Conservation (phyloP, 2,329 filamentous ascomycete genomes). For the Phaeosphaeriaceae sp. region DNA sequence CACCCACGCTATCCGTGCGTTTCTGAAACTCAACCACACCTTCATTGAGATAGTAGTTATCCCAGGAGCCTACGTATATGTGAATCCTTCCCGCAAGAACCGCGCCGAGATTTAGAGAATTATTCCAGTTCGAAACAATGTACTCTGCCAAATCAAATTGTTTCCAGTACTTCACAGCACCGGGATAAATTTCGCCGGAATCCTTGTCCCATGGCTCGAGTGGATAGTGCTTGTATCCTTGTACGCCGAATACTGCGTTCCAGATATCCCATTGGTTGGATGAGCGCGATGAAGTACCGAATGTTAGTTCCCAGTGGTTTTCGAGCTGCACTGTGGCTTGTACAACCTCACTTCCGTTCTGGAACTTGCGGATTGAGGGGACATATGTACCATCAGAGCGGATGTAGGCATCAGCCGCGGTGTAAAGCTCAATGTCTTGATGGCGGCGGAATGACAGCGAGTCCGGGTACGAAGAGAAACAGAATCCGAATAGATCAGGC, state of each 20-base stretch:
- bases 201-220: slow-evolving; percentile 51
- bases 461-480: slow-evolving; percentile 49
- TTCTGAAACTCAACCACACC: slow-evolving; percentile 46
- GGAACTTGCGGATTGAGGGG: slow-evolving; percentile 37
- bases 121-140: slow-evolving; percentile 43
- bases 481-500: slow-evolving; percentile 48
- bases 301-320: slow-evolving; percentile 49
- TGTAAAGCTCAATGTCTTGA: slow-evolving; percentile 47
- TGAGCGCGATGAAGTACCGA: slow-evolving; percentile 44
- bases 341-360: slow-evolving; percentile 34
- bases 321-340: slow-evolving; percentile 38
- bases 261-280: slow-evolving; percentile 48
- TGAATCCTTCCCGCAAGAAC: slow-evolving; percentile 40
- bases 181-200: slow-evolving; percentile 47
- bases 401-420: slow-evolving; percentile 36
- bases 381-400: slow-evolving; percentile 37
- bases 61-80: slow-evolving; percentile 45
- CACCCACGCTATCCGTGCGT: slow-evolving; percentile 39
- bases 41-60: slow-evolving; percentile 48
- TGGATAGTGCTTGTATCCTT: slow-evolving; percentile 48
- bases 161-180: slow-evolving; percentile 47
- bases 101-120: slow-evolving; percentile 39
- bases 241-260: slow-evolving; percentile 47
- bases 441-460: slow-evolving; percentile 47
- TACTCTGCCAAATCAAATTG: slow-evolving; percentile 45